Evolutionary conservation across 768 basidiomycete species (phyloP).

Genomic region (Pholiota conissans): DNA sequence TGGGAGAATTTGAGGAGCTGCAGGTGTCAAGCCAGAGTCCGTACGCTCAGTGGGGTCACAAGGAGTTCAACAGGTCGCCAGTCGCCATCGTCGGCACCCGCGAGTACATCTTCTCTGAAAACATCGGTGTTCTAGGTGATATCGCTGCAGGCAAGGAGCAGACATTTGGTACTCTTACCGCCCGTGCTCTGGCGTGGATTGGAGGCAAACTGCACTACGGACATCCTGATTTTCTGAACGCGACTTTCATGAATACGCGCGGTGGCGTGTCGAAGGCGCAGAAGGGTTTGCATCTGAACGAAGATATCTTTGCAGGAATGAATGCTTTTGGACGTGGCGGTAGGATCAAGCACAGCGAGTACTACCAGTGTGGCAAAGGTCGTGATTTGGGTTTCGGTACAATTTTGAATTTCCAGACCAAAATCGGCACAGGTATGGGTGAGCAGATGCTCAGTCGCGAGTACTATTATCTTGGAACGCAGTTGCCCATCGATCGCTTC

Average conservation of each 20-base stretch:
- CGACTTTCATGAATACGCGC: constrained; percentile 96
- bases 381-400: constrained; percentile 99
- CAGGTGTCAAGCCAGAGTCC: constrained; percentile 89
- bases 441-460: constrained; percentile 99
- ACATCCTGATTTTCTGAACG: constrained; percentile 99
- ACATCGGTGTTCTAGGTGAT: constrained; percentile 98
- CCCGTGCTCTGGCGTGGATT: constrained; percentile 93
- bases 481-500: constrained; percentile 97
- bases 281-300: constrained; percentile 97
- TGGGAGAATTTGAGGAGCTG: constrained; percentile 98
- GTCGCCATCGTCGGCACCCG: constrained; percentile 98
- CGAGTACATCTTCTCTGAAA: constrained; percentile 99
- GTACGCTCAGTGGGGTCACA: constrained; percentile 94
- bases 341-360: constrained; percentile 98
- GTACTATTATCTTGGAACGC: constrained; percentile 98
- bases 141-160: constrained; percentile 99
- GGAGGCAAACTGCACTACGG: constrained; percentile 99
- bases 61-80: constrained; percentile 86
- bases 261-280: constrained; percentile 99
- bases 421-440: constrained; percentile 99
- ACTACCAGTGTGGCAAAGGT: constrained; percentile 99
- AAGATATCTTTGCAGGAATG: constrained; percentile 99
- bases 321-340: constrained; percentile 98
- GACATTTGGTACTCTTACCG: constrained; percentile 98
- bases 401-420: constrained; percentile 99